Base-by-base conservation (phyloP, 352 stramenopile species). In the Globisporangium apiculatum region DNA sequence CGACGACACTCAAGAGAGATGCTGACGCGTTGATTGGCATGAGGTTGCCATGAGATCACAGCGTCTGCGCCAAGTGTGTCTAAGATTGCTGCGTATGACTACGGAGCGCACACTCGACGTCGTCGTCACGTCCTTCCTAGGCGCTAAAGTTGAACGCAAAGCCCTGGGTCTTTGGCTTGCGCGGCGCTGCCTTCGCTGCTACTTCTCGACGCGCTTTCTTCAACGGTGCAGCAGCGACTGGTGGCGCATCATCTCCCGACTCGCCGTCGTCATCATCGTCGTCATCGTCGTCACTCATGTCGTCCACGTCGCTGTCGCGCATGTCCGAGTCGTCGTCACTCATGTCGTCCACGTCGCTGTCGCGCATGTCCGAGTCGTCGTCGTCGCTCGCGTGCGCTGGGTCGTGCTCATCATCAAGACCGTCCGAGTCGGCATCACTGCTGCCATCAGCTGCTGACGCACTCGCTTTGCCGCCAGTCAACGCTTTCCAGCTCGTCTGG, bases 81-180 rank as follows among this genome's bases (percentile, higher is more conserved):
- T 31, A 31, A 31, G 24, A 31, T 31, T 31, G 24, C 1, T 31
- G 24, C 24, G 24, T 3, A 31, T 31, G 24, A 31, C 24, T 31
- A 31, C 24, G 24, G 24, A 31, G 24, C 24, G 24, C 24, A 31
- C 24, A 31, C 24, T 31, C 24, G 24, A 31, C 24, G 24, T 31
- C 24, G 24, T 31, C 24, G 24, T 31, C 24, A 31, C 2, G 24
- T 31, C 24, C 40, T 43, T 43, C 17, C 50, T 66, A 79, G 14
- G 57, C 53, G 5, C 60, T 57, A 38, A 81, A 81, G 58, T 78
- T 78, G 59, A 81, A 81, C 11, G 69, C 67, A 51, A 81, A 81
- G 2, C 48, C 51, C 1, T 61, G 35, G 45, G 63, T 63, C 24
- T 64, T 53, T 1, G 60, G 9, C 43, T 67, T 68, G 50, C 15